phyloP scores from a whole-genome alignment of 2,329 filamentous ascomycete genomes.

The Talaromyces rugulosus region DNA sequence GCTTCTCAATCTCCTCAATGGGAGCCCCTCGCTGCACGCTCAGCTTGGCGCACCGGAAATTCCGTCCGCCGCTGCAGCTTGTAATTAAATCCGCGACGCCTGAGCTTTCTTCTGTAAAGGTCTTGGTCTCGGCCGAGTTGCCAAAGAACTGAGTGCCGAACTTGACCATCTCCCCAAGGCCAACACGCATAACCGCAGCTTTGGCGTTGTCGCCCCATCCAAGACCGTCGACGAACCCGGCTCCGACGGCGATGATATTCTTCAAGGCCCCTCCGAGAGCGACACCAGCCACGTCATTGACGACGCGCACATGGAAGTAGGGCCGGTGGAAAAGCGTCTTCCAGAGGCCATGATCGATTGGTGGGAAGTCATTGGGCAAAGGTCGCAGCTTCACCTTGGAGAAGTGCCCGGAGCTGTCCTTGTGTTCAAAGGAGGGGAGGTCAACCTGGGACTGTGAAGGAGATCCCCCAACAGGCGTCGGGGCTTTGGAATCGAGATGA shows the following conservation, averaged over 20 bases:
- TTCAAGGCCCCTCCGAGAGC: slow-evolving; percentile 93
- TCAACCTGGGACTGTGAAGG: slow-evolving; percentile 51
- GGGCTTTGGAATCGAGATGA: slow-evolving; percentile 74
- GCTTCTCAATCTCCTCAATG: slow-evolving; percentile 81
- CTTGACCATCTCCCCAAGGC: slow-evolving; percentile 91
- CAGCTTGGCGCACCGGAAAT: slow-evolving; percentile 90
- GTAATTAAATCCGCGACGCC: slow-evolving; percentile 72
- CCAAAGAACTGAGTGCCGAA: slow-evolving; percentile 94
- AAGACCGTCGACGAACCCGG: slow-evolving; percentile 89
- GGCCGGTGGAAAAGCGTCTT: slow-evolving; percentile 87
- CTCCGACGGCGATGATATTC: slow-evolving; percentile 91
- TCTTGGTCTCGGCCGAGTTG: slow-evolving; percentile 71
- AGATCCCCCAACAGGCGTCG: slow-evolving; percentile 53
- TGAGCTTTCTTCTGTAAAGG: slow-evolving; percentile 79
- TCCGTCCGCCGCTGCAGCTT: slow-evolving; percentile 84
- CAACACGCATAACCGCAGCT: slow-evolving; percentile 96
- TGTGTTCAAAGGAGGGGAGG: slow-evolving; percentile 55
- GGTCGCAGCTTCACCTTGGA: slow-evolving; percentile 69
- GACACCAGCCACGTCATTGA: slow-evolving; percentile 92
- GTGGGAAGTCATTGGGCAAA: slow-evolving; percentile 76
- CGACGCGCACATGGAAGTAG: slow-evolving; percentile 95
- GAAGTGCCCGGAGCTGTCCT: slow-evolving; percentile 62
- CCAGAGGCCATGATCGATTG: slow-evolving; percentile 79
- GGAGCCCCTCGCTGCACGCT: slow-evolving; percentile 72
- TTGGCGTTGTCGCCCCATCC: slow-evolving; percentile 99